A percentile compares a stretch with the other conserved stretches of the same genome.
Conservation (phyloP, 1,284 basidiomycete genomes). For the Boletus calvinii region DNA sequence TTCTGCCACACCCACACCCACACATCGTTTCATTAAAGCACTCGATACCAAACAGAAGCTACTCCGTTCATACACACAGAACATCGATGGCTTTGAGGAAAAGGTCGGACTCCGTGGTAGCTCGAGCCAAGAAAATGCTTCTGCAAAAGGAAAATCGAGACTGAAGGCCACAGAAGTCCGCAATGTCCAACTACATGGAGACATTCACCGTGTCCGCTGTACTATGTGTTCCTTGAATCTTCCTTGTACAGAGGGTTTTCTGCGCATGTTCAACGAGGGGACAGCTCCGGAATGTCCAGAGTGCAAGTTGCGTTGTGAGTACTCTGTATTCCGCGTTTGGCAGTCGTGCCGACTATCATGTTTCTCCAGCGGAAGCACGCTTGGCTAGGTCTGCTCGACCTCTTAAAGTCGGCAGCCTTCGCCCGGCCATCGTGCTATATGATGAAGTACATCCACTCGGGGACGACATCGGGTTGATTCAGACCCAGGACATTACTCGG, state of each 20-base stretch:
- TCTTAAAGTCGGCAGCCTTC: conserved; percentile 73
- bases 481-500: conserved; percentile 67
- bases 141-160: conserved; percentile 62
- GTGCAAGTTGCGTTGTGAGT: conserved; percentile 73
- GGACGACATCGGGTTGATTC: conserved; percentile 80
- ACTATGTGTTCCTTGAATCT: conserved; percentile 77
- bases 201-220: conserved; percentile 86
- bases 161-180: conserved; percentile 67
- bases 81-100: conserved; percentile 92
- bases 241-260: conserved; percentile 61
- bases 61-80: conserved; percentile 90
- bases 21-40: conserved; percentile 86
- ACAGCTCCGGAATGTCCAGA: conserved; percentile 80
- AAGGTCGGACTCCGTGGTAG: conserved; percentile 71
- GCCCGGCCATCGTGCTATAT: conserved; percentile 88
- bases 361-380: conserved; percentile 63
- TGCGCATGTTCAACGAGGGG: conserved; percentile 65
- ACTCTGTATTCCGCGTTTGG: neutral
- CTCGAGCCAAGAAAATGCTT: conserved; percentile 52
- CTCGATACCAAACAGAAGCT: conserved; percentile 84
- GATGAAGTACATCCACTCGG: conserved; percentile 87
- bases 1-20: conserved; percentile 76
- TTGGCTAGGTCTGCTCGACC: conserved; percentile 79
- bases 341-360: neutral
- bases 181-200: conserved; percentile 90